These are phyloP conservation scores for Fraxinus albicans DNA, from an alignment of 305 asterid species.

Conservation along the genomic window DNA sequence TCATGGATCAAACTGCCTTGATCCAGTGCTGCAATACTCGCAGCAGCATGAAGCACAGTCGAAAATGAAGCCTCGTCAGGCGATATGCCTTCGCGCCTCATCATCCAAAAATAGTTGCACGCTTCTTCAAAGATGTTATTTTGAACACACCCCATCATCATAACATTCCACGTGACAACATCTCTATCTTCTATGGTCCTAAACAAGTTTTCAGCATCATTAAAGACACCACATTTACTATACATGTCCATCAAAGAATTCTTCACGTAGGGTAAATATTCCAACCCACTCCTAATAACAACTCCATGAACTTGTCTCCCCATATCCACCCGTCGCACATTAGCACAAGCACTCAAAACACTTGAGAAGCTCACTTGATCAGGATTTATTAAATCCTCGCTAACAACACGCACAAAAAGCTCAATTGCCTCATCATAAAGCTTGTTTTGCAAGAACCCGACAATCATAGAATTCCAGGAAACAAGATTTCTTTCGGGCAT, in stretches of 20 bases:
- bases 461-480: slow-evolving; percentile 54
- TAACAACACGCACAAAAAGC: slow-evolving; percentile 27
- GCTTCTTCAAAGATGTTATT: slow-evolving; percentile 45
- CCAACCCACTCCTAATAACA: slow-evolving; percentile 31
- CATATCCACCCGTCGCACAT: slow-evolving; percentile 8
- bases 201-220: slow-evolving; percentile 46
- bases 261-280: slow-evolving; percentile 38
- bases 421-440: slow-evolving; percentile 31
- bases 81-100: slow-evolving; percentile 42
- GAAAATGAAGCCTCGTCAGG: slow-evolving; percentile 48
- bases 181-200: slow-evolving; percentile 34
- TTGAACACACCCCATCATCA: slow-evolving; percentile 47
- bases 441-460: slow-evolving; percentile 44
- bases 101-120: slow-evolving; percentile 44
- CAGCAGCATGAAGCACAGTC: slow-evolving; percentile 46
- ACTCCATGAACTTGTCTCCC: slow-evolving; percentile 41
- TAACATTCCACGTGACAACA: slow-evolving; percentile 57
- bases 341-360: slow-evolving; percentile 45
- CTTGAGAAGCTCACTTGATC: slow-evolving; percentile 57
- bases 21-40: slow-evolving; percentile 37
- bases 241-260: slow-evolving; percentile 47
- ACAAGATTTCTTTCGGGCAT: slow-evolving; percentile 55
- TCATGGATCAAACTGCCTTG: slow-evolving; percentile 46
- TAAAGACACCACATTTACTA: slow-evolving; percentile 36
- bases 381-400: slow-evolving; percentile 31